Base-by-base conservation (phyloP, 805 yeast genomes). In the Pichia paraexigua region DNA sequence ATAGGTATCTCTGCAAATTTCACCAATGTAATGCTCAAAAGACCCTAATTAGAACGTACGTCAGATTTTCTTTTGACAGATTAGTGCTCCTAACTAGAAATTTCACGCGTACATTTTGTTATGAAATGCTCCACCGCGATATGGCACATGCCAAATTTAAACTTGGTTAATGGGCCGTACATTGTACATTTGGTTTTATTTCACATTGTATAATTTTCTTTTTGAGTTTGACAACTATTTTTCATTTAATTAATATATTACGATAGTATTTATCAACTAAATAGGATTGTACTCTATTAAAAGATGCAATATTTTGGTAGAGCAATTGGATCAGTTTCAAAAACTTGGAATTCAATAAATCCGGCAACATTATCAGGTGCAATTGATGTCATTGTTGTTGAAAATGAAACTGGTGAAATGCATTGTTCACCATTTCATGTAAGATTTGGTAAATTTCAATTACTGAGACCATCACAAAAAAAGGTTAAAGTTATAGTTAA, bases 361-460 rank as follows among this genome's bases (percentile, higher is more conserved):
- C 99, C 99, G 2, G 89, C 98, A 1, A 94, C 99, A 0, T 76
- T 94, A 18, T 83, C 95, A 21, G 99, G 99, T 6, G 99, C 98
- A 21, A 94, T 94, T 66, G 99, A 94, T 67, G 90, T 94, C 50
- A 88, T 94, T 41, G 98, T 91, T 11, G 85, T 94, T 13, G 96
- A 92, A 68, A 95, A 88, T 63, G 86, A 87, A 13, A 82, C 85
- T 63, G 92, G 87, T 39, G 67, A 63, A 18, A 48, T 68, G 39
- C 85, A 87, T 49, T 91, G 98, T 61, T 88, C 97, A 9, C 99
- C 99, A 5, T 94, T 95, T 76, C 99, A 94, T 68, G 89, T 94
- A 39, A 74, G 99, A 51, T 94, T 94, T 70, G 99, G 99, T 24
- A 91, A 89, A 70, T 87, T 94, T 68, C 95, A 91, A 60, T 76